Evolutionary conservation across 2,329 filamentous ascomycete species (phyloP), one percentile per base, ranked within the genome.

Genomic region (Venturia asperata): DNA sequence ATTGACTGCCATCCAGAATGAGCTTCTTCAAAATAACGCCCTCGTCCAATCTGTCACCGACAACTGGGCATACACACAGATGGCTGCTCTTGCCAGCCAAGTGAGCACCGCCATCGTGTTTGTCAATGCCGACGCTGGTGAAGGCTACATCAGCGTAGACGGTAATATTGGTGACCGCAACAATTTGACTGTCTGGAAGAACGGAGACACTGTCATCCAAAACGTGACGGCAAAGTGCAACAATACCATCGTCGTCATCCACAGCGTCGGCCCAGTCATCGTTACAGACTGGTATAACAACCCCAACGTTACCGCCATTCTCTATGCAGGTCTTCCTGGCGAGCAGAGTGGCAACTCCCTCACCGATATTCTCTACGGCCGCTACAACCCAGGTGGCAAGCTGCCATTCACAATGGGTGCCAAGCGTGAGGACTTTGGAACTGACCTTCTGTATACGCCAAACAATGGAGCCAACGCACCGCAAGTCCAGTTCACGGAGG

Each of bases 331-430:
- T 70, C 80, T 96, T 1, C 92, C 92, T 0, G 91, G 92, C 1
- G 87, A 96, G 72, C 92, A 96, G 74, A 92, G 89, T 52, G 92
- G 92, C 10, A 88, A 90, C 67, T 90, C 92, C 0, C 80, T 97
- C 6, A 84, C 85, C 1, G 90, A 95, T 69, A 82, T 96, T 1
- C 78, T 96, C 1, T 90, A 93, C 66, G 92, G 92, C 9, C 83
- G 88, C 27, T 82, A 87, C n/a, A 93, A 91, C 70, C 87, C 87
- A 0, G 91, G 86, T 62, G 92, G 92, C n/a, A 87, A 89, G 65
- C 78, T 97, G 1, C 92, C 92, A 0, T 97, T 95, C 76, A 96
- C 91, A 0, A 88, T 96, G 62, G 91, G 89, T 5, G 89, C 87
- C 72, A 81, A 81, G 0, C 80, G 90, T 2, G 80, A 84, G 19